Percentiles rank a stretch among this genome's conserved stretches.
Evolutionary conservation across 257 asterid genomes (phyloP).

Genomic region (Nicotiana obtusifolia): DNA sequence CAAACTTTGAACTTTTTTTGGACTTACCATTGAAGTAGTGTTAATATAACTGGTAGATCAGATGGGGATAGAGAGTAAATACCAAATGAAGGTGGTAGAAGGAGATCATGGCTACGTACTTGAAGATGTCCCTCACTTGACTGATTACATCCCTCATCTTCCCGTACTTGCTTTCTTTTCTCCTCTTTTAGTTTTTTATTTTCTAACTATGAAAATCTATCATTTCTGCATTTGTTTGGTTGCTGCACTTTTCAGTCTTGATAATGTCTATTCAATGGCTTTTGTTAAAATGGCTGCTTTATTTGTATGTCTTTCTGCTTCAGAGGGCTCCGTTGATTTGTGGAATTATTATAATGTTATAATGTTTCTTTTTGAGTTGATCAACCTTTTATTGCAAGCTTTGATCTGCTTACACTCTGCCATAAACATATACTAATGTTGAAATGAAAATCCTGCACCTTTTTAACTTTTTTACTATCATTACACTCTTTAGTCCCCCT

Average conservation of each 20-base stretch:
- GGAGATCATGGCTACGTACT: conserved; percentile 80
- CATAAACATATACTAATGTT: background rate
- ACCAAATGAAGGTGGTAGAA: conserved; percentile 52
- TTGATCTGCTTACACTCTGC: background rate
- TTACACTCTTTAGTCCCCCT: background rate
- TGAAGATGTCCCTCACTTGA: conserved; percentile 85
- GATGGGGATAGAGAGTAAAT: conserved; percentile 27
- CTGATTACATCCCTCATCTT: conserved; percentile 77
- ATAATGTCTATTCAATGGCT: background rate
- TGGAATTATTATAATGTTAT: background rate
- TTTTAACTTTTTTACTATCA: background rate
- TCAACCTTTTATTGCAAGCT: background rate
- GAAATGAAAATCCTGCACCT: background rate
- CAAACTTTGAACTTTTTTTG: background rate
- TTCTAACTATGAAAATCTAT: background rate
- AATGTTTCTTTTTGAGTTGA: background rate
- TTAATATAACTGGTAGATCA: background rate
- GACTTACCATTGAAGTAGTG: background rate
- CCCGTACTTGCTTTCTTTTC: conserved; percentile 32
- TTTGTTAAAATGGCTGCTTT: background rate
- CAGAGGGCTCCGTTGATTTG: background rate
- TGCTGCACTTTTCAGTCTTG: background rate
- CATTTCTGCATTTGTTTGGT: background rate
- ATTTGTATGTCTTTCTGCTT: background rate
- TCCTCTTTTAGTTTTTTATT: background rate